These are phyloP conservation scores for Boletus reticulatus DNA, from an alignment of 768 basidiomycete species.

Conservation along the genomic window DNA sequence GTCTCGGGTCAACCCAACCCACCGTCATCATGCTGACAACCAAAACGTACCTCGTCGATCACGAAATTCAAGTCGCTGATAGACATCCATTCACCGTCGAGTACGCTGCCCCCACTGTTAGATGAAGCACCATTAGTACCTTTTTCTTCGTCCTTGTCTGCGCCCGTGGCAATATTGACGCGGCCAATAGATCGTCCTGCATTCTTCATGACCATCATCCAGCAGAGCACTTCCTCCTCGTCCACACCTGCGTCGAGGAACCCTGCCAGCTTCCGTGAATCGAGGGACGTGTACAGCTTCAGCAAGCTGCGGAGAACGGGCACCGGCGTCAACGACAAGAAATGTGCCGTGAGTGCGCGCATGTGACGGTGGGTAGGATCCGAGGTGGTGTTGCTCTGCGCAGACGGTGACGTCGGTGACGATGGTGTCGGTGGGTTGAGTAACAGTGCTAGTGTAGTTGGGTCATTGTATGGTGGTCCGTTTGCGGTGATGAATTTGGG, in stretches of 20 bases:
- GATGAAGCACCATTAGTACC: constrained; percentile 14
- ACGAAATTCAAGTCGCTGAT: constrained; percentile 96
- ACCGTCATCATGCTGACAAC: not conserved
- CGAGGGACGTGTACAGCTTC: constrained; percentile 93
- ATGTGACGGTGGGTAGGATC: constrained; percentile 88
- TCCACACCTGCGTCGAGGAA: constrained; percentile 76
- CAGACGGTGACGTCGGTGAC: constrained; percentile 27
- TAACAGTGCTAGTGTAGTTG: constrained; percentile 53
- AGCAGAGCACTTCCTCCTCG: constrained; percentile 93
- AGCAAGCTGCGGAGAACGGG: constrained; percentile 89
- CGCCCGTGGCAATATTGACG: constrained; percentile 40
- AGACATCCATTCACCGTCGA: constrained; percentile 84
- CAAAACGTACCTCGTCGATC: constrained; percentile 76
- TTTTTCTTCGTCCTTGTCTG: constrained; percentile 36
- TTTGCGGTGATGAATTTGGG: constrained; percentile 97
- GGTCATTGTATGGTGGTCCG: constrained; percentile 89
- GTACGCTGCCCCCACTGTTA: constrained; percentile 45
- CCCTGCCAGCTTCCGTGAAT: constrained; percentile 85
- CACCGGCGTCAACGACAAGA: constrained; percentile 69
- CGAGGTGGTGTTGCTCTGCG: constrained; percentile 6
- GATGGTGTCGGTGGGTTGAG: constrained; percentile 38
- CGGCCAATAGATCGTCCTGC: constrained; percentile 69
- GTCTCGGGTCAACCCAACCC: not conserved
- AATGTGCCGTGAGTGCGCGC: constrained; percentile 79
- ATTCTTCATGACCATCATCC: constrained; percentile 96